Base-by-base conservation (phyloP, 257 asterid species). In the Thymus mandschuricus region DNA sequence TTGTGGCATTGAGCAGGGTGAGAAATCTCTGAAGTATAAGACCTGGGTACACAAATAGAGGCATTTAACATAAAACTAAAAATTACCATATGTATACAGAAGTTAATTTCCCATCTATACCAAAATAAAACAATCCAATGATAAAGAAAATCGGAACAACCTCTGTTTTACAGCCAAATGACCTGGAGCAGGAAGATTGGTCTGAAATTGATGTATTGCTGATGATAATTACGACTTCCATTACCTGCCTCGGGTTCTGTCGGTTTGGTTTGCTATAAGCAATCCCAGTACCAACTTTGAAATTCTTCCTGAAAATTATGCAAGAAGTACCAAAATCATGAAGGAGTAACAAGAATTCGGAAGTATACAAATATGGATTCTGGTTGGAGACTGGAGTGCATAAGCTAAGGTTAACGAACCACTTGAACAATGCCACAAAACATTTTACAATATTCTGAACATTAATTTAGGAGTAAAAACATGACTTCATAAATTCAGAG, bases 201-300 rank as follows among this genome's bases (percentile, higher is more conserved):
- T 71, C 77, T 49, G 78, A 71, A 75, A 79, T 81, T 69, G 89
- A 61, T 64, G 60, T 34, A 63, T 86, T 84, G 51, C 87, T 94
- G 45, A 86, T 66, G 76, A 94, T 81, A 60, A 94, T 80, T 34
- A 89, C 90, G 35, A 80, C 96, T 76, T 94, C 99, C 90, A 86
- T 81, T 76, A 79, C 85, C 72, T 75, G 85, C 60, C 74, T 78
- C 61, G 68, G 73, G 69, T 79, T 76, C 77, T 50, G 83, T 72
- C 60, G 75, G 78, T 75, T 76, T 69, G 78, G 83, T 60, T 82
- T 76, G 81, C 85, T 71, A 67, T 83, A 75, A 30, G 92, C 92
- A 58, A 66, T 71, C 62, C 97, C 99, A 63, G 81, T 76, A 48
- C 97, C 99, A 79, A 91, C 81, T 86, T 85, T 94, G 78, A 88